phyloP scores from a whole-genome alignment of 2,329 filamentous ascomycete genomes.

The Ophiostoma ips region DNA sequence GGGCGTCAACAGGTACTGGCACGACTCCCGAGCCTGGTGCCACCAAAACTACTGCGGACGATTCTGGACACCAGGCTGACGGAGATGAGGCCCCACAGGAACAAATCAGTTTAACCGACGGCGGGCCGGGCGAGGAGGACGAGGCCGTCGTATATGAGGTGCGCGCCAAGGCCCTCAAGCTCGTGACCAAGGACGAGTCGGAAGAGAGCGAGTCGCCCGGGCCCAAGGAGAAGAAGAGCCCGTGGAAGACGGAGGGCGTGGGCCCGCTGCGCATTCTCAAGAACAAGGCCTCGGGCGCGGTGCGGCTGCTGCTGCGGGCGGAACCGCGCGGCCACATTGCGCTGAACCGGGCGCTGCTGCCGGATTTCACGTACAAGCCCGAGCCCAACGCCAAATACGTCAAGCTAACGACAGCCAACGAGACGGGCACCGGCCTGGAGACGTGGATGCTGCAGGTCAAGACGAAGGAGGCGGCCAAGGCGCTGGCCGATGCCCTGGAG shows the following conservation, averaged over 20 bases:
- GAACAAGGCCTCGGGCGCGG: slow-evolving; percentile 52
- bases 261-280: slow-evolving; percentile 61
- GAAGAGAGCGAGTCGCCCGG: slow-evolving; percentile 32
- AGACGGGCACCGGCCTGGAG: slow-evolving; percentile 45
- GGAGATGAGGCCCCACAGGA: slow-evolving; percentile 48
- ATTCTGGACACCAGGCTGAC: slow-evolving; percentile 31
- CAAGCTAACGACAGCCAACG: slow-evolving; percentile 42
- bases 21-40: slow-evolving; percentile 40
- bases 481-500: slow-evolving; percentile 37
- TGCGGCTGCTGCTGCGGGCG: slow-evolving; percentile 58
- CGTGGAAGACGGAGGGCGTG: slow-evolving; percentile 57
- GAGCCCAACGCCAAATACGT: slow-evolving; percentile 42
- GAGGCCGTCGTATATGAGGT: slow-evolving; percentile 59
- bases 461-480: slow-evolving; percentile 42
- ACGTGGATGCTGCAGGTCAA: slow-evolving; percentile 62
- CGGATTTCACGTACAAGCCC: slow-evolving; percentile 47
- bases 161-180: slow-evolving; percentile 55
- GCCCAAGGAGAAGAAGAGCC: slow-evolving; percentile 31
- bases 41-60: slow-evolving; percentile 27
- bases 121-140: slow-evolving; percentile 55
- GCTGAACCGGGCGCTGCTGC: slow-evolving; percentile 54
- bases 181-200: slow-evolving; percentile 30
- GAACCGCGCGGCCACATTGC: slow-evolving; percentile 62
- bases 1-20: slow-evolving; percentile 29
- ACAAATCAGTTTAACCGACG: slow-evolving; percentile 55